phyloP scores from a whole-genome alignment of 2,329 filamentous ascomycete species.

The Fusarium fracticaudum region DNA sequence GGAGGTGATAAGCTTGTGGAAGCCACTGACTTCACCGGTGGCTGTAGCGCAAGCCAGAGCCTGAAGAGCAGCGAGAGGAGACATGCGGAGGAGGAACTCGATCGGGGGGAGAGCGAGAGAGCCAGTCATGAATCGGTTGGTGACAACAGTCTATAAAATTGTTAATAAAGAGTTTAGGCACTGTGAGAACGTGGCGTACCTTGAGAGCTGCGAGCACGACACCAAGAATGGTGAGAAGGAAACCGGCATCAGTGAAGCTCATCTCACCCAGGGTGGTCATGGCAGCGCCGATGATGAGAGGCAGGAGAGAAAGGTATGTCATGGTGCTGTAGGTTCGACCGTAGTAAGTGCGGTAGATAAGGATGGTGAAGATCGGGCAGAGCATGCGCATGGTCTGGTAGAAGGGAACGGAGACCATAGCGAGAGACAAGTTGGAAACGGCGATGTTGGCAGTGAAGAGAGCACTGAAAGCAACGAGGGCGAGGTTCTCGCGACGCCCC shows the following conservation, averaged over 20 bases:
- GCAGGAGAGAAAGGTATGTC: constrained; percentile 68
- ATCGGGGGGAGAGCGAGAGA: constrained; percentile 65
- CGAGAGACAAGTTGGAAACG: constrained; percentile 70
- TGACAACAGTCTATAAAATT: constrained; percentile 62
- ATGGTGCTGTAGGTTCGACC: constrained; percentile 62
- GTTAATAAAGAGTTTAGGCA: constrained; percentile 21
- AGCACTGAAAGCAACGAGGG: constrained; percentile 66
- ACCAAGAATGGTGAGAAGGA: constrained; percentile 63
- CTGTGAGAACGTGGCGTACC: constrained; percentile 45
- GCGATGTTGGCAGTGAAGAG: constrained; percentile 72
- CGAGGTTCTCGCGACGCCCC: constrained; percentile 61
- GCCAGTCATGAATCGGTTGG: constrained; percentile 72
- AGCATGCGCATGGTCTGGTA: constrained; percentile 72
- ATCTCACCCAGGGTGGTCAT: constrained; percentile 71
- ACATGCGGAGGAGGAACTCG: constrained; percentile 71
- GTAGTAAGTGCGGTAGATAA: constrained; percentile 68
- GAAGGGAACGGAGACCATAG: constrained; percentile 71
- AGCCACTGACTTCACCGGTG: constrained; percentile 61
- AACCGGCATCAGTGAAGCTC: constrained; percentile 67
- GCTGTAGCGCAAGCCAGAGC: constrained; percentile 61
- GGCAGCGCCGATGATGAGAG: constrained; percentile 67
- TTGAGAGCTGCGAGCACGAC: constrained; percentile 66
- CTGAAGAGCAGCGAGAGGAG: constrained; percentile 66
- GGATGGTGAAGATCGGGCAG: constrained; percentile 68
- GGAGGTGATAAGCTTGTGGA: constrained; percentile 49